phyloP scores from a whole-genome alignment of 805 yeast species.

The Candida jianshihensis region DNA sequence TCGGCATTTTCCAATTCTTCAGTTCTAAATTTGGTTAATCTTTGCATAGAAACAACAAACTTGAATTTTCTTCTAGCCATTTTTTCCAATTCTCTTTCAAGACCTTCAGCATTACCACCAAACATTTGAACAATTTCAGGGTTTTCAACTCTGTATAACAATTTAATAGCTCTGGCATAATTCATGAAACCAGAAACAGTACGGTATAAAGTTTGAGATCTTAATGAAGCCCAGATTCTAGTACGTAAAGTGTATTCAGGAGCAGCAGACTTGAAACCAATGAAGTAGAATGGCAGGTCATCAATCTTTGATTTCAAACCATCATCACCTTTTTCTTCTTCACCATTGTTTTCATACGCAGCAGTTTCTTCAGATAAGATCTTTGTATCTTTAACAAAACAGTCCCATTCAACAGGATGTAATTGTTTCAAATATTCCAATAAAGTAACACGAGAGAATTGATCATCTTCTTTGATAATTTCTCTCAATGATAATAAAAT shows the following conservation, averaged over 20 bases:
- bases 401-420: constrained; percentile 96
- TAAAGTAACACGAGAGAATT: constrained; percentile 88
- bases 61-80: constrained; percentile 83
- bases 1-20: constrained; percentile 79
- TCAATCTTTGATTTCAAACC: constrained; percentile 78
- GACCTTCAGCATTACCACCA: constrained; percentile 97
- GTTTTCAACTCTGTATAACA: constrained; percentile 89
- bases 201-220: constrained; percentile 94
- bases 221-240: constrained; percentile 96
- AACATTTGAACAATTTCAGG: constrained; percentile 96
- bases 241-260: constrained; percentile 96
- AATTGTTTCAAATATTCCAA: constrained; percentile 91
- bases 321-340: constrained; percentile 47
- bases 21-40: constrained; percentile 61
- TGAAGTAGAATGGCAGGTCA: constrained; percentile 89
- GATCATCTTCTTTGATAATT: constrained; percentile 95
- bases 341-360: constrained; percentile 45
- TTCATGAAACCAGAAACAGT: constrained; percentile 99
- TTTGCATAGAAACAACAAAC: constrained; percentile 81
- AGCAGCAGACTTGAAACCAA: constrained; percentile 96
- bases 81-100: constrained; percentile 87
- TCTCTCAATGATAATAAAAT: constrained; percentile 89
- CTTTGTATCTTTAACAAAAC: constrained; percentile 94
- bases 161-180: constrained; percentile 91
- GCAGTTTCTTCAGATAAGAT: constrained; percentile 92